Percentiles rank a stretch among this genome's conserved stretches.
phyloP scores from a whole-genome alignment of 2,329 filamentous ascomycete species.

The Sarocladium brachiariae region DNA sequence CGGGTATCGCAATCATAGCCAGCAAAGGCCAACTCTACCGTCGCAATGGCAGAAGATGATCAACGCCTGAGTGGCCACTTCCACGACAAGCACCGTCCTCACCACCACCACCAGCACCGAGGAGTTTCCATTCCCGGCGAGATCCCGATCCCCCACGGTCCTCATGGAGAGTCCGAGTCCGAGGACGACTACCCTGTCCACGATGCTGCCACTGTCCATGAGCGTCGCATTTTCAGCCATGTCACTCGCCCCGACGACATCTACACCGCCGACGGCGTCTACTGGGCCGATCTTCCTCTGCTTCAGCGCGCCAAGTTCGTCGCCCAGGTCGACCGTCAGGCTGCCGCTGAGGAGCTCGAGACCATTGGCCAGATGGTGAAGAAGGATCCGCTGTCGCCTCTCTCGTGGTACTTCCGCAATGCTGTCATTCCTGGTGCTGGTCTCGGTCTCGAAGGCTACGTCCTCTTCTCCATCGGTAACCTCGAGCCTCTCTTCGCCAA shows the following conservation, averaged over 20 bases:
- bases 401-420: conserved; percentile 84
- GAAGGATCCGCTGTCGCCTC: conserved; percentile 72
- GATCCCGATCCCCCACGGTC: conserved; percentile 48
- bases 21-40: neutral
- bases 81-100: conserved; percentile 7
- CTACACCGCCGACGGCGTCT: conserved; percentile 73
- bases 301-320: conserved; percentile 69
- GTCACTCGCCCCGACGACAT: conserved; percentile 84
- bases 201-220: conserved; percentile 37
- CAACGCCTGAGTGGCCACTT: conserved; percentile 5
- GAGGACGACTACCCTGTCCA: conserved; percentile 41
- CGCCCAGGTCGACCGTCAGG: conserved; percentile 61
- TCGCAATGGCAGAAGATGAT: neutral
- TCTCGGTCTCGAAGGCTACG: conserved; percentile 88
- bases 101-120: conserved; percentile 21
- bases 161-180: conserved; percentile 39
- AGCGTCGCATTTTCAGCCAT: conserved; percentile 63
- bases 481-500: conserved; percentile 73
- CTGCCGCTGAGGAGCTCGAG: conserved; percentile 60
- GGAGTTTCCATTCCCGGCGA: conserved; percentile 38
- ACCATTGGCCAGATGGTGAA: conserved; percentile 75
- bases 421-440: conserved; percentile 90
- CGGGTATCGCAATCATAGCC: neutral
- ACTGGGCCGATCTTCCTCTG: conserved; percentile 86
- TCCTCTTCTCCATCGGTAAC: conserved; percentile 95